phyloP scores from a whole-genome alignment of 495 filamentous ascomycete species.

The Tuber microsphaerosporum region DNA sequence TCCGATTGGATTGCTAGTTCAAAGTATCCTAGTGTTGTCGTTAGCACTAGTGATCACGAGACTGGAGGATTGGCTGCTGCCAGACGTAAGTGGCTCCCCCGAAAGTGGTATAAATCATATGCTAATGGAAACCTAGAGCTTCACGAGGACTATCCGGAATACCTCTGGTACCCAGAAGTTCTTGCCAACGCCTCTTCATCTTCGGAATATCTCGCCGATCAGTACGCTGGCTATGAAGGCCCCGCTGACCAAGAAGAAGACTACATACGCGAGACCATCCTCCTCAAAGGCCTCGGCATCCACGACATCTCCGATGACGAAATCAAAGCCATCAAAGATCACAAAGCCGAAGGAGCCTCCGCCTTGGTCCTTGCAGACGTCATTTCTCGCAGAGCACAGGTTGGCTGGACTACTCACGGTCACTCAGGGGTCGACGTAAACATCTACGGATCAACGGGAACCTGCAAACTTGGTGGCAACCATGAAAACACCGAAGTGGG shows the following conservation, averaged over 20 bases:
- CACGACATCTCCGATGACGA: constrained; percentile 65
- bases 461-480: constrained; percentile 62
- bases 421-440: constrained; percentile 54
- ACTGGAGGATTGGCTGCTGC: constrained; percentile 81
- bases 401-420: constrained; percentile 65
- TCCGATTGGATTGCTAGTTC: constrained; percentile 75
- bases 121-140: constrained; percentile 47
- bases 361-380: constrained; percentile 69
- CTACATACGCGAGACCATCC: constrained; percentile 36
- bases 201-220: constrained; percentile 57
- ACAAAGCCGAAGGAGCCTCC: constrained; percentile 45
- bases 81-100: constrained; percentile 51
- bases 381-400: constrained; percentile 74
- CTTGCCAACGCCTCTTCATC: constrained; percentile 77
- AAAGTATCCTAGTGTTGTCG: constrained; percentile 66
- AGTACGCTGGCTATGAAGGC: constrained; percentile 51
- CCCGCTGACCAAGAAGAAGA: constrained; percentile 38
- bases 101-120: background rate
- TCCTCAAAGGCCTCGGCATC: constrained; percentile 63
- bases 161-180: constrained; percentile 77
- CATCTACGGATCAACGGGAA: constrained; percentile 45
- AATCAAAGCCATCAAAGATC: constrained; percentile 56
- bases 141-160: constrained; percentile 60
- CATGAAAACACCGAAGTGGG: constrained; percentile 94
- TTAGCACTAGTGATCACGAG: constrained; percentile 89